Base-by-base conservation (phyloP, 345 rosid genomes). In the Rhodamnia rubescens region DNA sequence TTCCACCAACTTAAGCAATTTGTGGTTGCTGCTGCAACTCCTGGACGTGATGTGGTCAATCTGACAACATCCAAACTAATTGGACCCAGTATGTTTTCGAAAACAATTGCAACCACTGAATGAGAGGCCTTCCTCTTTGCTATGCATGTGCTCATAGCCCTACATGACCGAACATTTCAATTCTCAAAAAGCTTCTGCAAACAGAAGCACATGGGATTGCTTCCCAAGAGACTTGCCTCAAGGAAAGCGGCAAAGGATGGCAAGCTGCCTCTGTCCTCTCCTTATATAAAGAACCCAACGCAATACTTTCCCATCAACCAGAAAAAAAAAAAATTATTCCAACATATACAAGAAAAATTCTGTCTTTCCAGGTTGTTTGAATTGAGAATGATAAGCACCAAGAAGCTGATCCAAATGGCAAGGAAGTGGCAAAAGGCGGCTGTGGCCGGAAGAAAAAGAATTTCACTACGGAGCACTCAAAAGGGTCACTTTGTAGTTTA, bases 401-500 rank as follows among this genome's bases (percentile, higher is more conserved):
- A 86, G 88, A 89, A 87, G 86, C 89, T 89, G 42, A 81, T 84
- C 81, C 85, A 86, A 64, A 58, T 87, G 82, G 88, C 87, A 32
- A 91, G 89, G 86, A 90, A 89, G 87, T 88, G 93, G 92, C 85
- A 84, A 83, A 90, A 69, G 21, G 36, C 57, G 21, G 87, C 88
- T 50, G 86, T 85, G 24, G 44, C 85, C 7, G 85, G 58, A 86
- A 58, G 86, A 83, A 87, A 84, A 78, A 90, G 87, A 81, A 87
- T 86, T 50, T 49, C 88, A 11, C 74, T 86, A 0, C 83, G 75
- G 4, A 57, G 53, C 24, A 47, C 21, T 27, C 59, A 81, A 40
- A 89, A 88, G 59, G 88, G 90, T 22, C 90, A 89, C 69, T 91
- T 90, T 87, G 87, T 83, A 57, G 87, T 86, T 15, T 84, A 85